Evolutionary conservation across 2,329 filamentous ascomycete genomes (phyloP), one percentile per base, ranked within the genome.

Genomic region (Tolypocladium paradoxum): DNA sequence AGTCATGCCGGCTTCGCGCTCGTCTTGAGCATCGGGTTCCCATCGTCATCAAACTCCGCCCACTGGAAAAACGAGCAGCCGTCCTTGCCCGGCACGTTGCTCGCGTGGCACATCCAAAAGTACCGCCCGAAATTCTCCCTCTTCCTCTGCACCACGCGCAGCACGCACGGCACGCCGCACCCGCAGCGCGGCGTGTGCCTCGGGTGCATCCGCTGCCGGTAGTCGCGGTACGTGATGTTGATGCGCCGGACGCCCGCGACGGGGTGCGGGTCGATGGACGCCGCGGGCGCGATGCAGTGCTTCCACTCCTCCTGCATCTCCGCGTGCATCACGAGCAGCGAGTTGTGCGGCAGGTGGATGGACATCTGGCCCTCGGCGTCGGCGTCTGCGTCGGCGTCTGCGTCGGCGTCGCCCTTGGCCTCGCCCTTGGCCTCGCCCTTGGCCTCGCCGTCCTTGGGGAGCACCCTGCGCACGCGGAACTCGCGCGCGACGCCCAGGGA

Each of bases 251-350:
- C 90, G 0, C 85, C 86, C 0, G 91, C 80, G 1, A 96, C 66
- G 0, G 91, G 89, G 66, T 99, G 93, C 1, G 90, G 89, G 56
- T 90, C 86, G 54, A 97, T 87, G 4, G 84, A 82, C 49, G 78
- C 76, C 0, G 87, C 84, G 0, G 90, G 87, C 0, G 83, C 76
- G 45, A 99, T 87, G 59, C 82, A 81, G 68, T 99, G 93, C 68
- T 96, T 97, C 90, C 90, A 97, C 64, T 88, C 85, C 65, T 97
- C 92, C 65, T 97, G 92, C 89, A 96, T 97, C 65, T 95, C 90
- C 1, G 92, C 91, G 64, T 97, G 91, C 93, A 99, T 97, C 11
- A 97, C 77, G 0, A 99, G 77, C 0, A 97, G 78, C 0, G 89
- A 95, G 67, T 97, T 97, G 68, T 97, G 93, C 0, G 92, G 92